A percentile compares a stretch with the other conserved stretches of the same genome.
These are phyloP conservation scores for Rhamnella rubrinervis DNA, from an alignment of 331 rosid genomes.

Conservation along the genomic window DNA sequence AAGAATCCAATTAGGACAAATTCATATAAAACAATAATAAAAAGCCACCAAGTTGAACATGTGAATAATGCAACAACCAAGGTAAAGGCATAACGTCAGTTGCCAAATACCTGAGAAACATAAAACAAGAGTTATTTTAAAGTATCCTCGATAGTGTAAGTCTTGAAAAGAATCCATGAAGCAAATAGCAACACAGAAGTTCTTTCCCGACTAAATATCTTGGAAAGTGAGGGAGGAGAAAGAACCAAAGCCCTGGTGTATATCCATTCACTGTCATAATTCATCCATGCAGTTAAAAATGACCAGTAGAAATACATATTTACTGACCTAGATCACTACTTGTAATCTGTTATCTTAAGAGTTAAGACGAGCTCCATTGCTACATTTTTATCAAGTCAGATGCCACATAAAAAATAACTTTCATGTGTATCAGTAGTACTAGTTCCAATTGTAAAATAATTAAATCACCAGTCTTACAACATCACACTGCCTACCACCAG, in stretches of 20 bases:
- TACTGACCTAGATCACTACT: constrained; percentile 25
- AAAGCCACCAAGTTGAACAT: neutral
- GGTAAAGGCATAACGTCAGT: neutral
- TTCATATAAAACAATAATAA: neutral
- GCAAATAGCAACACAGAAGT: neutral
- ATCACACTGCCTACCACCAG: neutral
- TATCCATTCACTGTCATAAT: constrained; percentile 12
- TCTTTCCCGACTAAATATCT: constrained; percentile 1
- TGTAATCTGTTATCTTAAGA: constrained; percentile 22
- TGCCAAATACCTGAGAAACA: neutral
- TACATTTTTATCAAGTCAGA: constrained; percentile 3
- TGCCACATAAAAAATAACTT: neutral
- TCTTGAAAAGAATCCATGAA: neutral
- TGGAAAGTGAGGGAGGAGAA: constrained; percentile 8
- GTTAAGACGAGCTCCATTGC: constrained; percentile 22
- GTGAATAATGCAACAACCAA: neutral
- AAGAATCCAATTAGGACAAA: no score
- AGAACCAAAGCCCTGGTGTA: constrained; percentile 21
- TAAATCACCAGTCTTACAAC: neutral
- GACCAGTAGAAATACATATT: constrained; percentile 11
- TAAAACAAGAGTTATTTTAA: neutral
- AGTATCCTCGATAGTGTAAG: neutral
- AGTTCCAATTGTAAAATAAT: neutral
- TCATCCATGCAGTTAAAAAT: constrained; percentile 18
- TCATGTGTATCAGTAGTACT: neutral